phyloP scores from a whole-genome alignment of 495 filamentous ascomycete genomes.

The Penicillium parvum region DNA sequence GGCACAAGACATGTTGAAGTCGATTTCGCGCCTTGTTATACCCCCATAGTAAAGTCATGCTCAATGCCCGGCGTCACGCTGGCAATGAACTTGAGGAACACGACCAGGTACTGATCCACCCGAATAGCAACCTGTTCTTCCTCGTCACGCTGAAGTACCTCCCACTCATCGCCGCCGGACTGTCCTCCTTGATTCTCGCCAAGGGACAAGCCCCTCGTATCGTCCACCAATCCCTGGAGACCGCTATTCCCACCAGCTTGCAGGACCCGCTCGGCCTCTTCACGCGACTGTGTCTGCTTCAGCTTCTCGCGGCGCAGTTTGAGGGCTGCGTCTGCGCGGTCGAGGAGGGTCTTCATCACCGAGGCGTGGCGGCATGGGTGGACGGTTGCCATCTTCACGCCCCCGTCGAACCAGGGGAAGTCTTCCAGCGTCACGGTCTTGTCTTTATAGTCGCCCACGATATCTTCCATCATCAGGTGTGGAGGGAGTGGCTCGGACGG shows the following conservation, averaged over 20 bases:
- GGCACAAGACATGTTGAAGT: no score
- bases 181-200: slow-evolving; percentile 51
- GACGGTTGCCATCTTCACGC: slow-evolving; percentile 90
- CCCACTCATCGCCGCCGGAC: slow-evolving; percentile 77
- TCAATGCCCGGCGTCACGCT: slow-evolving; percentile 96
- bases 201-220: slow-evolving; percentile 46
- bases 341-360: slow-evolving; percentile 97
- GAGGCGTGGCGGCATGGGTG: slow-evolving; percentile 92
- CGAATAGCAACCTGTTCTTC: slow-evolving; percentile 87
- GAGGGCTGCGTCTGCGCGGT: slow-evolving; percentile 87
- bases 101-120: slow-evolving; percentile 96
- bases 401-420: slow-evolving; percentile 82
- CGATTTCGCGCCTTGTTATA: no score
- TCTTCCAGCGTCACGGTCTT: slow-evolving; percentile 99
- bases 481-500: slow-evolving; percentile 80
- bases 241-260: slow-evolving; percentile 50
- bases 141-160: slow-evolving; percentile 62
- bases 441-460: slow-evolving; percentile 98
- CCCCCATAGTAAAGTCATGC: slow-evolving; percentile 97
- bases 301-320: slow-evolving; percentile 84
- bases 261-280: slow-evolving; percentile 30
- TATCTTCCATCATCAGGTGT: slow-evolving; percentile 96
- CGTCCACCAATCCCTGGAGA: slow-evolving; percentile 62
- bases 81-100: slow-evolving; percentile 98
- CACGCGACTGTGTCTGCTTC: slow-evolving; percentile 45